Conservation (phyloP, 805 yeast species). For the Lipomyces anomalus region DNA sequence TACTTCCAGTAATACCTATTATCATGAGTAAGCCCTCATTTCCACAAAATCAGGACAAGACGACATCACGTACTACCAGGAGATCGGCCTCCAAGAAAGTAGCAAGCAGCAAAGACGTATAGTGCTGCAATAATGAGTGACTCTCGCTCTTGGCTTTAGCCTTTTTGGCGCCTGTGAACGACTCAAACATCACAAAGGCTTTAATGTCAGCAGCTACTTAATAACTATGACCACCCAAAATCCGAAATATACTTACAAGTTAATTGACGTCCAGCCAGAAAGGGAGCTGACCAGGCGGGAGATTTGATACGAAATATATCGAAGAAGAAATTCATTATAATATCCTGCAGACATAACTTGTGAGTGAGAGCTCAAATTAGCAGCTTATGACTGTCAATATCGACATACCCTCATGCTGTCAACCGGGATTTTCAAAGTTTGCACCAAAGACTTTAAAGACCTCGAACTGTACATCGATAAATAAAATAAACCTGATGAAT, state of each 20-base stretch:
- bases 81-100: conserved; percentile 41
- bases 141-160: conserved; percentile 2
- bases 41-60: too few species aligned
- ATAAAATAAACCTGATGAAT: conserved; percentile 57
- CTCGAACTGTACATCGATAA: conserved; percentile 52
- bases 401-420: conserved; percentile 5
- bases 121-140: conserved; percentile 46
- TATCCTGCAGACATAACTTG: conserved; percentile 39
- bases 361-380: not conserved
- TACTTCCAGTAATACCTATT: conserved; percentile 8
- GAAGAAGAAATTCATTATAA: conserved; percentile 63
- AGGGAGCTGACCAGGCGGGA: conserved; percentile 47
- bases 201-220: not conserved
- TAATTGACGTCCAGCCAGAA: conserved; percentile 29
- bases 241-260: conserved; percentile 12
- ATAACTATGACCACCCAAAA: not conserved
- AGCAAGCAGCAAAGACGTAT: conserved; percentile 53
- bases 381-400: not conserved
- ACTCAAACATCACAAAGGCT: not conserved
- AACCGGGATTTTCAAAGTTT: conserved; percentile 56
- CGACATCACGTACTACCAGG: not conserved
- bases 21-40: not conserved
- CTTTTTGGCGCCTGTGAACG: conserved; percentile 2
- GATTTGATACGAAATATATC: conserved; percentile 59
- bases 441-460: conserved; percentile 52